phyloP scores from a whole-genome alignment of 495 filamentous ascomycete species.

The Chaetomidium leptoderma region DNA sequence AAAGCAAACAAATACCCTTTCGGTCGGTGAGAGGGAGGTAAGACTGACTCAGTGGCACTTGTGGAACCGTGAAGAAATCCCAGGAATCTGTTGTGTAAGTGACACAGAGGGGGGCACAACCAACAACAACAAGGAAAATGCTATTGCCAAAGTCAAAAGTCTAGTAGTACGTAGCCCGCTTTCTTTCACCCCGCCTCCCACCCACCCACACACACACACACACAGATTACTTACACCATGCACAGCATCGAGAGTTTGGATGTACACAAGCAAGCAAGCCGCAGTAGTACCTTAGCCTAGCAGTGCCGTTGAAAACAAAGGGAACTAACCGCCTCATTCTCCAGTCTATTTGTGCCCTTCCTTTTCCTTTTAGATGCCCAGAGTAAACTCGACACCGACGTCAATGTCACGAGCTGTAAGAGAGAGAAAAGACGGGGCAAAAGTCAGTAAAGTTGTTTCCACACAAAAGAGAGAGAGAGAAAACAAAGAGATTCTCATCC shows the following conservation, averaged over 20 bases:
- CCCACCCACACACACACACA: neutral
- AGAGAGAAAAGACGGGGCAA: constrained; percentile 2
- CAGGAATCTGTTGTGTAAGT: neutral
- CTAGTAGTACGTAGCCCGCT: neutral
- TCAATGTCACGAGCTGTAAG: constrained; percentile 83
- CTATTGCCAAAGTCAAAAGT: neutral
- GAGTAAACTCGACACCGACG: constrained; percentile 93
- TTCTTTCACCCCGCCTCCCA: neutral
- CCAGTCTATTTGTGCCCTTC: neutral
- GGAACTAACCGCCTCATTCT: neutral
- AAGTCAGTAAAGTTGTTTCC: constrained; percentile 9
- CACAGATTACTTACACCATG: neutral
- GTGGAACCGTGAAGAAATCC: no score
- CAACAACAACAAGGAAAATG: neutral
- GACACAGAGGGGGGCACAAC: neutral
- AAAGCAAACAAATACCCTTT: no score
- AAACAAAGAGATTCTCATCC: neutral
- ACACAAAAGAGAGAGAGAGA: neutral
- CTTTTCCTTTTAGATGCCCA: constrained; percentile 70
- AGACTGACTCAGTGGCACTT: no score
- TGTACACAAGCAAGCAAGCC: neutral
- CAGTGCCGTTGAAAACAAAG: neutral
- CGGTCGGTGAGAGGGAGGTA: no score
- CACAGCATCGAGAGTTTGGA: neutral
- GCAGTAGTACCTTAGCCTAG: neutral